These are phyloP conservation scores for Quaeritorhiza haematococci DNA, from an alignment of 371 early-diverging fungal species.

Conservation along the genomic window DNA sequence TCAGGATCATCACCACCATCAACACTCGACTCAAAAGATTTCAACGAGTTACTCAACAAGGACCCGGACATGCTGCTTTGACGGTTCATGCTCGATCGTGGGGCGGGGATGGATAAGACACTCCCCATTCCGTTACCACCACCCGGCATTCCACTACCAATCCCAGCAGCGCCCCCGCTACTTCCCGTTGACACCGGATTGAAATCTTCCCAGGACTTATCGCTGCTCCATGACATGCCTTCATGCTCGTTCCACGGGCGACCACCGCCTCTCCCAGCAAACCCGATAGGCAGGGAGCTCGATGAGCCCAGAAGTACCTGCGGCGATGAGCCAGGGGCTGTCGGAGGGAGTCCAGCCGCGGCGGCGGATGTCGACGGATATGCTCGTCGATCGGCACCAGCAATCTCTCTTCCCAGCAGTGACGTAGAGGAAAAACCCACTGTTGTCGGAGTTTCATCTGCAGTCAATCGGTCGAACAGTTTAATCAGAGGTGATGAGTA, in stretches of 20 bases:
- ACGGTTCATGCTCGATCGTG: background rate
- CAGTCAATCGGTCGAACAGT: slow-evolving; percentile 13
- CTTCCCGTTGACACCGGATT: background rate
- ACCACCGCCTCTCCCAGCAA: background rate
- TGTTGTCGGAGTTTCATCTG: slow-evolving; percentile 4
- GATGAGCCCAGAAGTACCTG: background rate
- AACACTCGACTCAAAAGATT: too few relatives aligned
- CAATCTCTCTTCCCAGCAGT: background rate
- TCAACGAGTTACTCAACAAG: too few relatives aligned
- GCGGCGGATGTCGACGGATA: background rate
- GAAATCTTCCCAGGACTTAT: slow-evolving; percentile 25
- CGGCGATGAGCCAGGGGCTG: background rate
- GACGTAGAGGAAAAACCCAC: too few relatives aligned
- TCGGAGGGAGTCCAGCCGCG: background rate
- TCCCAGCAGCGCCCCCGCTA: background rate
- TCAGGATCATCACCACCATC: too few relatives aligned
- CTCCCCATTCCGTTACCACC: background rate
- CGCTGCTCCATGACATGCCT: slow-evolving; percentile 29
- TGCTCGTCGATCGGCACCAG: background rate
- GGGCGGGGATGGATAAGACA: background rate
- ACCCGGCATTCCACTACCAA: background rate
- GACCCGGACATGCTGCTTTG: background rate
- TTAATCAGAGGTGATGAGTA: slow-evolving; percentile 6
- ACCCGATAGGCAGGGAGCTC: background rate
- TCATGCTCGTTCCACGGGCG: slow-evolving; percentile 1